Base-by-base conservation (phyloP, 2,329 filamentous ascomycete species). In the Stachybotrys elegans region DNA sequence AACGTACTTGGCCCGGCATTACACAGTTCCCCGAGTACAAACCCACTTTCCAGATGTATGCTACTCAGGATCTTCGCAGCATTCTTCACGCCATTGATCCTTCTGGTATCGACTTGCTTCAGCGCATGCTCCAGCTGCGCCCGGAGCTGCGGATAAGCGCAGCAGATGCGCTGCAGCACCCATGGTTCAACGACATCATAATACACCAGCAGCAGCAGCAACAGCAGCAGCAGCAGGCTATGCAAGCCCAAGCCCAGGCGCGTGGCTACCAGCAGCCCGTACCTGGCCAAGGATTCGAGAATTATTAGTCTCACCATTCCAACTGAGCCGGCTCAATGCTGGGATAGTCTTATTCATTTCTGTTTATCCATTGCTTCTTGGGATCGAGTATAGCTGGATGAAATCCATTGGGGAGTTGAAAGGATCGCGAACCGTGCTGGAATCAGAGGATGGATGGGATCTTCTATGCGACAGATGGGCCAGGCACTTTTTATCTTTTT, bases 1-100 rank as follows among this genome's bases (percentile, higher is more conserved):
- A 98, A 67, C 83, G 90, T 36, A 90, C 87, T 5, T 98, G 93
- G 93, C 92, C 92, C 0, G 91, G 91, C 34, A 95, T 98, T 60
- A 89, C 86, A 17, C 85, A 92, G 59, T 91, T 95, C 57, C 90
- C 92, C n/a, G 93, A 98, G 67, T 98, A 97, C 76, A 96, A 97
- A 74, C 79, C 84, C 39, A 95, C 85, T 48, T 95, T 95, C 69
- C 90, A 93, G 53, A 88, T 95, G 62, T 97, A 93, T 63, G 87
- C 88, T 13, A 95, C 93, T 2, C 91, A 96, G 62, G 90, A 96
- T 56, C 73, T 97, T 43, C 79, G 87, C 17, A 79, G 84, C 46
- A 93, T 97, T 51, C 74, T 98, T 20, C 91, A 89, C 0, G 88
- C 95, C 60, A 89, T 98, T 57, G 93, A 98, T 58, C 81, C 82